Evolutionary conservation across 495 filamentous ascomycete genomes (phyloP).

Genomic region (Staphylotrichum longicolle): DNA sequence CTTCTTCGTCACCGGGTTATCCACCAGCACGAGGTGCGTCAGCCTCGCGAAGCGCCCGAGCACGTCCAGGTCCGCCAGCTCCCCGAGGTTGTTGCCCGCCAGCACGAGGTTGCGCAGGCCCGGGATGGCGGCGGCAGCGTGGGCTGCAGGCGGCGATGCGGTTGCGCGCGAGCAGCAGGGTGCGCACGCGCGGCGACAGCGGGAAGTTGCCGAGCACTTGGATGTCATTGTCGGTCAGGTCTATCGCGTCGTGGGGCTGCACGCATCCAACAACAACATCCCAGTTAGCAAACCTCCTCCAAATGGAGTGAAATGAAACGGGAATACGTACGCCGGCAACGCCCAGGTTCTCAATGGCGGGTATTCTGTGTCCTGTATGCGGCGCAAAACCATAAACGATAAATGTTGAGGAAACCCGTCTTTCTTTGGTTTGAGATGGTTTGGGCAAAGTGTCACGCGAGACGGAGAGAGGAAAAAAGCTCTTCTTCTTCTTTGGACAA

Average conservation of each 20-base stretch:
- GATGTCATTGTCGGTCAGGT: slow-evolving; percentile 98
- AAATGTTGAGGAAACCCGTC: slow-evolving; percentile 20
- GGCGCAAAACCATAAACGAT: slow-evolving; percentile 24
- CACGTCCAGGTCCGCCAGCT: slow-evolving; percentile 86
- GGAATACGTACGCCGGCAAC: slow-evolving; percentile 70
- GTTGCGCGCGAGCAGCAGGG: slow-evolving; percentile 87
- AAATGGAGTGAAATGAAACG: background rate
- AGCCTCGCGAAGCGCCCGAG: slow-evolving; percentile 64
- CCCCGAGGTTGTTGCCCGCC: slow-evolving; percentile 69
- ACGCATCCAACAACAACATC: background rate
- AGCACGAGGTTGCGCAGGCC: slow-evolving; percentile 76
- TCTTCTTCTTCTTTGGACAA: slow-evolving; percentile 46
- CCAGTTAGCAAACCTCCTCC: background rate
- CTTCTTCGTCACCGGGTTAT: slow-evolving; percentile 87
- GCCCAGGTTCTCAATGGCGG: slow-evolving; percentile 96
- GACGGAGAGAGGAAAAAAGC: slow-evolving; percentile 16
- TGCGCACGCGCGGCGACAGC: slow-evolving; percentile 80
- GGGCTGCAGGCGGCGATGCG: slow-evolving; percentile 77
- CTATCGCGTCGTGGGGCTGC: slow-evolving; percentile 84
- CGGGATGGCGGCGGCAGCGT: slow-evolving; percentile 67
- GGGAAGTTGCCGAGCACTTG: slow-evolving; percentile 87
- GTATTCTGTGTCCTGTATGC: slow-evolving; percentile 92
- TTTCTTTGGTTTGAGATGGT: background rate
- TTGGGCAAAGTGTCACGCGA: slow-evolving; percentile 23
- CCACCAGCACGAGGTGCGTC: slow-evolving; percentile 75